Evolutionary conservation across 345 rosid species (phyloP), one percentile per base, ranked within the genome.

Genomic region (Citrus sp.): DNA sequence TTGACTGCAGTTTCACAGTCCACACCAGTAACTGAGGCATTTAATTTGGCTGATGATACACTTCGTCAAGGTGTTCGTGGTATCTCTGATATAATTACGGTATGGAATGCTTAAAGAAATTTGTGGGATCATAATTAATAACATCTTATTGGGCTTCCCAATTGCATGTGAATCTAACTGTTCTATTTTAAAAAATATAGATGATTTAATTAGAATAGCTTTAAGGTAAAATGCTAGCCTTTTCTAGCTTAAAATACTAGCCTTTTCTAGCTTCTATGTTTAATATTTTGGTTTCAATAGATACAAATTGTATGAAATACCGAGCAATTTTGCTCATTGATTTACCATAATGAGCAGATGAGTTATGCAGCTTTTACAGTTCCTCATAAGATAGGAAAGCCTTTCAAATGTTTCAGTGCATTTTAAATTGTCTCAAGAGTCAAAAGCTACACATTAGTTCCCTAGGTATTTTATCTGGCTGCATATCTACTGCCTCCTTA

Each of bases 61-160:
- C 91, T 95, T 71, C 89, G 98, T 24, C 97, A 95, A 80, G 98
- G 98, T 21, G 98, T 93, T 80, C 93, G 98, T 79, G 95, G 92
- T 19, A 71, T 71, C 40, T 27, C 74, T 51, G 74, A 71, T 54
- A 71, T 71, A 49, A 51, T 71, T 51, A 30, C 38, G 27, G 74
- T 71, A 71, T 71, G 74, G 37, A 71, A 27, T 19, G 16, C 37
- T 19, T 9, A 19, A 54, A 51, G n/a, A 18, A 51, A 71, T 51
- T 51, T 51, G 32, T 13, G 25, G 34, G 19, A 24, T 12, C 25
- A 42, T 42, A 40, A 14, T 13, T 69, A 69, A 25, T n/a, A 10
- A n/a, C 56, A 18, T 66, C 70, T 66, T 34, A 2, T 22, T 35
- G 49, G 42, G 70, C 6, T 21, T 21, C 25, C 22, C 70, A 18